phyloP scores from a whole-genome alignment of 768 basidiomycete genomes.

The Lactarius hatsudake region DNA sequence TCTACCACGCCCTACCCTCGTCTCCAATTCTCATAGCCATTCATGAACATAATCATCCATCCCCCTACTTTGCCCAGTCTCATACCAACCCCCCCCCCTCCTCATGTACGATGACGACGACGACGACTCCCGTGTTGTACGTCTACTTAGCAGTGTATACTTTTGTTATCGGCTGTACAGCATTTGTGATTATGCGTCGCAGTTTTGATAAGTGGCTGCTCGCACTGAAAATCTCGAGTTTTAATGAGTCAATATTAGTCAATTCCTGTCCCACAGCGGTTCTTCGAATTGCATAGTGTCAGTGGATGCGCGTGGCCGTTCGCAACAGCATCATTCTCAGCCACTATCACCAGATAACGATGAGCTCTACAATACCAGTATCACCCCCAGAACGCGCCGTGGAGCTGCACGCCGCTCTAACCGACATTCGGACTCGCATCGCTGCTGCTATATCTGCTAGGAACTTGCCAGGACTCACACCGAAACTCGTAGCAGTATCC shows the following conservation, averaged over 20 bases:
- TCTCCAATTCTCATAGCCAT: background rate
- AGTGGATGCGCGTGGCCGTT: background rate
- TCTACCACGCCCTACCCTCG: background rate
- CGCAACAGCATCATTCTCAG: background rate
- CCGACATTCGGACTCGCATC: conserved; percentile 52
- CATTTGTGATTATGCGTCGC: conserved; percentile 1
- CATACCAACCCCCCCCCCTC: background rate
- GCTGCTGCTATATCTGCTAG: conserved; percentile 33
- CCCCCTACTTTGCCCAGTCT: background rate
- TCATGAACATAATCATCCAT: conserved; percentile 12
- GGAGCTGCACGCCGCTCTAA: conserved; percentile 54
- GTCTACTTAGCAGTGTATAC: conserved; percentile 19
- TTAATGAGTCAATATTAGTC: background rate
- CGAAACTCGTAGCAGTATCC: conserved; percentile 81
- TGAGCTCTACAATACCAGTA: background rate
- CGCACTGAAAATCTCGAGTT: background rate
- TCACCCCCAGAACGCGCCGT: conserved; percentile 40
- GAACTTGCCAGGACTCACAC: conserved; percentile 27
- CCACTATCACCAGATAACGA: background rate
- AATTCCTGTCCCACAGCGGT: background rate
- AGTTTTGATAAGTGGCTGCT: background rate
- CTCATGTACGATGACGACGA: conserved; percentile 9
- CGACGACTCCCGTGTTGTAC: conserved; percentile 16
- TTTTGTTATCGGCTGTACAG: conserved; percentile 18
- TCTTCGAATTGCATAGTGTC: background rate